phyloP scores from a whole-genome alignment of 441 rosid species.

The Brassica hybrid region DNA sequence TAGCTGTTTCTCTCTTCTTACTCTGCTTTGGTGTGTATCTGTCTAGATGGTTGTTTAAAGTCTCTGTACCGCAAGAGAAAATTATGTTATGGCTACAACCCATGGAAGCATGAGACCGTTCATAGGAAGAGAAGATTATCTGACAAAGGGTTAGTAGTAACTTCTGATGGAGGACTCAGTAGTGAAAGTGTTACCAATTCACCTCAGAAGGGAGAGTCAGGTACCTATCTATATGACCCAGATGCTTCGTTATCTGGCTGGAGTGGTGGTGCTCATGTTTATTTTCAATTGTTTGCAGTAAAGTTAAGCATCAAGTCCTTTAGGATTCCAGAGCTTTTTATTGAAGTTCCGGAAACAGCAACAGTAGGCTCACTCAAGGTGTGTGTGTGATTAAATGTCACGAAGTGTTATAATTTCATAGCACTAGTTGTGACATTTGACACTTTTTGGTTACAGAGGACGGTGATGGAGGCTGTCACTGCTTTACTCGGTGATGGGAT shows the following conservation, averaged over 20 bases:
- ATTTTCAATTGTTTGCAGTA: constrained; percentile 46
- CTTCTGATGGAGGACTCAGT: constrained; percentile 57
- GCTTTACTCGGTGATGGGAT: constrained; percentile 60
- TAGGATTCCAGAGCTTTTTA: constrained; percentile 63
- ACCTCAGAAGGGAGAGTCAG: constrained; percentile 45
- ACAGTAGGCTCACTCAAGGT: constrained; percentile 71
- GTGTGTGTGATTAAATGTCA: background rate
- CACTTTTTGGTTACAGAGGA: constrained; percentile 47
- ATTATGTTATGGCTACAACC: constrained; percentile 43
- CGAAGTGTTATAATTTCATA: too few species aligned
- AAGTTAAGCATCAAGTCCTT: constrained; percentile 66
- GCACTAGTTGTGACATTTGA: too few species aligned
- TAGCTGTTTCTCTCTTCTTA: constrained; percentile 12
- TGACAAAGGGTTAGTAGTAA: constrained; percentile 45
- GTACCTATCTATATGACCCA: constrained; percentile 27
- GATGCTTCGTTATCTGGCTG: constrained; percentile 38
- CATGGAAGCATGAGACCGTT: constrained; percentile 41
- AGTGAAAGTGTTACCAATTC: constrained; percentile 70
- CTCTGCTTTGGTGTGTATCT: background rate
- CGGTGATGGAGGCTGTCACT: constrained; percentile 60
- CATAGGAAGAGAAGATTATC: constrained; percentile 55
- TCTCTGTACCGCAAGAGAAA: constrained; percentile 52
- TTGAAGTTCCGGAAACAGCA: constrained; percentile 63
- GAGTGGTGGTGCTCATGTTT: constrained; percentile 32
- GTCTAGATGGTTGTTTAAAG: constrained; percentile 28